Conservation (phyloP, 2,329 filamentous ascomycete genomes). For the Hypoxylon sp. region DNA sequence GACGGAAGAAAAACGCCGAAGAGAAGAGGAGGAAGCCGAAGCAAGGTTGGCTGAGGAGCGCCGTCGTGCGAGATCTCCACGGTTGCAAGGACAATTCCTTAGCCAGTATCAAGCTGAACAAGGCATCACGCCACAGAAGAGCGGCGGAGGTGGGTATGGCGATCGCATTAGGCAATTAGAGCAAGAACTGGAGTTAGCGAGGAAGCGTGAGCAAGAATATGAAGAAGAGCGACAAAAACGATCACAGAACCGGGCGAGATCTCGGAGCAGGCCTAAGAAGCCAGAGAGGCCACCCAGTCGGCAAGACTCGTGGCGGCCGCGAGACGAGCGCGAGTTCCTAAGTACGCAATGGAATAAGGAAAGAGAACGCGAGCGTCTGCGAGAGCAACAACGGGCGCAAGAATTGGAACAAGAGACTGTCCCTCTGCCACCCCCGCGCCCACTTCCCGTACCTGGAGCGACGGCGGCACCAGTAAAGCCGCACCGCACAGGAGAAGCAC, state of each 20-base stretch:
- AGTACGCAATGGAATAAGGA: constrained; percentile 67
- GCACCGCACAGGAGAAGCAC: constrained; percentile 49
- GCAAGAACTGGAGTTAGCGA: constrained; percentile 73
- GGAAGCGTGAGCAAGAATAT: constrained; percentile 75
- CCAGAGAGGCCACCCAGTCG: constrained; percentile 63
- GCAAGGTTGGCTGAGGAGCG: constrained; percentile 77
- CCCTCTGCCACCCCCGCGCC: constrained; percentile 55
- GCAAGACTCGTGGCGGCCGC: constrained; percentile 75
- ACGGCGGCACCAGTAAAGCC: constrained; percentile 52
- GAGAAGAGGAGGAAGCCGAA: constrained; percentile 81
- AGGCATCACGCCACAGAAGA: constrained; percentile 58
- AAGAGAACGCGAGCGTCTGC: constrained; percentile 53
- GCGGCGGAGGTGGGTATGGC: constrained; percentile 66
- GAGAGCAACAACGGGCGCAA: constrained; percentile 14
- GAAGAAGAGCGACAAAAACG: constrained; percentile 70
- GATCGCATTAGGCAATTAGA: constrained; percentile 86
- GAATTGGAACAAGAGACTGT: constrained; percentile 42
- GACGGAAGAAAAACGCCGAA: constrained; percentile 78
- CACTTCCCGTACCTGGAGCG: constrained; percentile 58
- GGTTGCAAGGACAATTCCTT: constrained; percentile 85
- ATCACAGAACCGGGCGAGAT: constrained; percentile 60
- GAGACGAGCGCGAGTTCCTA: constrained; percentile 75
- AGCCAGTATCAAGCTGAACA: constrained; percentile 88
- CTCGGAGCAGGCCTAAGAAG: constrained; percentile 59
- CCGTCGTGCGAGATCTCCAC: constrained; percentile 69